A percentile compares a stretch with the other conserved stretches of the same genome.
Evolutionary conservation across 768 basidiomycete species (phyloP).

Genomic region (Strobilomyces confusus): DNA sequence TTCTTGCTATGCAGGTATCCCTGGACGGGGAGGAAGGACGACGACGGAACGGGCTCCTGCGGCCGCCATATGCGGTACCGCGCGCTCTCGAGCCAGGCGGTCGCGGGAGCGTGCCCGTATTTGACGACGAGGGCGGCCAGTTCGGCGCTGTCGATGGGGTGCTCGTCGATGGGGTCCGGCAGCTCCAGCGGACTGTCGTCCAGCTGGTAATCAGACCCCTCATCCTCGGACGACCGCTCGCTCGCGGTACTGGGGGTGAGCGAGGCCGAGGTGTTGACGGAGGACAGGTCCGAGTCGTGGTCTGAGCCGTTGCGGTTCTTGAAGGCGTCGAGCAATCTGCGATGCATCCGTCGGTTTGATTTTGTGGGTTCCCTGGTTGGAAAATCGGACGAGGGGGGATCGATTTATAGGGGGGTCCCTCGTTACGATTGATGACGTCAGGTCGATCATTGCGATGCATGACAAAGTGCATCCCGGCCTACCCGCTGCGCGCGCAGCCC

Average conservation of each 20-base stretch:
- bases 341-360: slow-evolving; percentile 1
- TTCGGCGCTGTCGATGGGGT: slow-evolving; percentile 12
- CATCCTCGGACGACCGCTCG: slow-evolving; percentile 1
- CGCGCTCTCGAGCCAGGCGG: slow-evolving; percentile 66
- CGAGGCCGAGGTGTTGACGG: background rate
- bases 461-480: background rate
- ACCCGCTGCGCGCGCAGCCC: background rate
- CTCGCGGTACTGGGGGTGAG: background rate
- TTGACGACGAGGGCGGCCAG: slow-evolving; percentile 55
- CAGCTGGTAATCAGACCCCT: background rate
- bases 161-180: slow-evolving; percentile 5
- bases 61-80: slow-evolving; percentile 48
- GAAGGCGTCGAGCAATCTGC: background rate
- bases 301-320: background rate
- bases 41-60: slow-evolving; percentile 21
- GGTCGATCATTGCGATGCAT: background rate
- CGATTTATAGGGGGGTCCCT: background rate
- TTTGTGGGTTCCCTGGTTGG: background rate
- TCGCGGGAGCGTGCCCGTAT: slow-evolving; percentile 66
- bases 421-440: background rate
- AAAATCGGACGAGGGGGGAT: background rate
- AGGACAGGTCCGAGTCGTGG: background rate
- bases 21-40: slow-evolving; percentile 47
- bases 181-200: slow-evolving; percentile 7
- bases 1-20: slow-evolving; percentile 53